Evolutionary conservation across 257 asterid species (phyloP), one percentile per base, ranked within the genome.

Genomic region (Penstemon newberryi): DNA sequence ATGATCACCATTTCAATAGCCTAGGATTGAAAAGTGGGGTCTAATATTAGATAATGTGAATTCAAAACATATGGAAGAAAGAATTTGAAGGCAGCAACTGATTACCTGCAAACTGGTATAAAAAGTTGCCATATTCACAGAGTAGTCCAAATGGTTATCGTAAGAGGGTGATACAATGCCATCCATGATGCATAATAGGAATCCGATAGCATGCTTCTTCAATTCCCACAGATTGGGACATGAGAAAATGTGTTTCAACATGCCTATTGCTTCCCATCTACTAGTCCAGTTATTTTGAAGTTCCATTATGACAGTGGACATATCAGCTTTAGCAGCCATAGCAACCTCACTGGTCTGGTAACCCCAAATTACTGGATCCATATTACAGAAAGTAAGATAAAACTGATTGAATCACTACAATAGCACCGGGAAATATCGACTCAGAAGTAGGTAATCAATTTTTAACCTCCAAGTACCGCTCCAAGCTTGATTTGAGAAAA

Each of bases 401-500:
- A 54, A 70, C 47, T 38, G 49, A 51, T 73, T 45, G 63, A 39
- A 52, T 65, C 42, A 68, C 55, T 77, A 67, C 33, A 69, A 44
- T 69, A 40, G 70, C 69, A 57, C 52, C 58, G 55, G 69, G 63
- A 56, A 71, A 57, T 60, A 66, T 38, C 76, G 68, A 36, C 9
- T 50, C 67, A 47, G 67, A 60, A 55, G 63, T 13, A 70, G 46
- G 54, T 69, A 41, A 42, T 53, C 72, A 66, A 67, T 56, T 59
- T 74, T 66, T 18, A 74, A 90, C 97, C 97, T 82, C 89, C 83
- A 66, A 88, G 86, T 66, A 85, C 76, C 55, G 96, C 95, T 73
- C 99, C 99, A 65, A 76, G 92, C 74, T 80, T 81, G 80, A 88
- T 87, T 73, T 77, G 81, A 70, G 96, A 90, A 87, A 90, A 93